phyloP scores from a whole-genome alignment of 108 stramenopile genomes.

The Nitzschia putrida region DNA sequence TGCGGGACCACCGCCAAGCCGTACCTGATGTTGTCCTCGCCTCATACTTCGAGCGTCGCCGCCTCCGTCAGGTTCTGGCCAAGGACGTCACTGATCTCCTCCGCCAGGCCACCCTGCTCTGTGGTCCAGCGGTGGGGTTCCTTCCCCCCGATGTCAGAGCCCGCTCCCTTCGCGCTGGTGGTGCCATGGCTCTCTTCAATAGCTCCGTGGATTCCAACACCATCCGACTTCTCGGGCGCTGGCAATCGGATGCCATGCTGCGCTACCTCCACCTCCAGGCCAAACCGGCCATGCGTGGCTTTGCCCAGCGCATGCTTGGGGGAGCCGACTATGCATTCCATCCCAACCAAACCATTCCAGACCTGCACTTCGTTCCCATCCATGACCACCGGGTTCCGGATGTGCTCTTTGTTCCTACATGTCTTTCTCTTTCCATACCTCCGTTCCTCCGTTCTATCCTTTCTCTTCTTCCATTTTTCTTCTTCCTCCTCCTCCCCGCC shows the following conservation, averaged over 20 bases:
- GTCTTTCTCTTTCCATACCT: no score
- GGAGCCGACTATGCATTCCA: conserved; percentile 31
- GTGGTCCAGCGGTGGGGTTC: no score
- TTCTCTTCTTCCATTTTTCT: no score
- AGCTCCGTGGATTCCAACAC: conserved; percentile 43
- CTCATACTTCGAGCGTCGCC: no score
- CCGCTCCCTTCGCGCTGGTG: conserved; percentile 47
- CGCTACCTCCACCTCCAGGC: conserved; percentile 53
- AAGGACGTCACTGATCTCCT: no score
- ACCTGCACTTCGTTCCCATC: conserved; percentile 1
- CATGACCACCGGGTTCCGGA: no score
- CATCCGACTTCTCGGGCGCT: conserved; percentile 51
- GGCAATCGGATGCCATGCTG: conserved; percentile 57
- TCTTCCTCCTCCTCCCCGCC: no score
- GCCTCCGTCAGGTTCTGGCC: no score
- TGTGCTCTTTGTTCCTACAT: no score
- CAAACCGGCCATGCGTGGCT: conserved; percentile 31
- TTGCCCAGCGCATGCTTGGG: conserved; percentile 38
- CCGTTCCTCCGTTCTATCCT: no score
- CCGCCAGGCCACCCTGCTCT: no score
- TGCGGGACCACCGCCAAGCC: conserved; percentile 2
- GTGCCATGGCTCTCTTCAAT: conserved; percentile 50
- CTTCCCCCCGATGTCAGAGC: conserved; percentile 33
- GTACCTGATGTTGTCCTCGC: no score
- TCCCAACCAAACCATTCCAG: conserved; percentile 13